A percentile compares a stretch with the other conserved stretches of the same genome.
These are phyloP conservation scores for Aspergillus jensenii DNA, from an alignment of 2,329 filamentous ascomycete genomes.

Conservation along the genomic window DNA sequence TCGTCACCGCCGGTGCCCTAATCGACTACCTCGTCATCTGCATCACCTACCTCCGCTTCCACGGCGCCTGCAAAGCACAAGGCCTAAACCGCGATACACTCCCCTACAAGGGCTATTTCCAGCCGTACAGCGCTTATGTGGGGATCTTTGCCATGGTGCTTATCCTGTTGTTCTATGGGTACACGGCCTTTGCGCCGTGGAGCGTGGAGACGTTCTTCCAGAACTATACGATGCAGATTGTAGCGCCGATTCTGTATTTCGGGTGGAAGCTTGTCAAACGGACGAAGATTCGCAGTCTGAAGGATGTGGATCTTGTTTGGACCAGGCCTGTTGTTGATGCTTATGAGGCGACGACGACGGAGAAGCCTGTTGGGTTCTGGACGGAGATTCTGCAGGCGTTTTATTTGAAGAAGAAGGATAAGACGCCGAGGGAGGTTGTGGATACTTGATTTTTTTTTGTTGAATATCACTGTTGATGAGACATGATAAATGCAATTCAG, in stretches of 20 bases:
- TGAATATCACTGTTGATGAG: too few relatives aligned
- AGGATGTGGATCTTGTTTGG: neutral
- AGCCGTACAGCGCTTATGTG: neutral
- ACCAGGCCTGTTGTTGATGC: neutral
- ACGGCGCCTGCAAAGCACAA: neutral
- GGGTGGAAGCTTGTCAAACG: neutral
- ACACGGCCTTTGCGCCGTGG: neutral
- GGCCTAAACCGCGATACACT: neutral
- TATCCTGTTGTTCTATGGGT: neutral
- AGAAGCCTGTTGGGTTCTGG: neutral
- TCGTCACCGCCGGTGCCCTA: neutral
- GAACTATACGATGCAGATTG: neutral
- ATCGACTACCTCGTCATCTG: neutral
- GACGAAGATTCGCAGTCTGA: neutral
- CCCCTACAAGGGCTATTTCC: neutral
- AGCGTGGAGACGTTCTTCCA: neutral
- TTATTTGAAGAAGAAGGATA: neutral
- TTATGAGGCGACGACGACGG: neutral
- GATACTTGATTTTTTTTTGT: too few relatives aligned
- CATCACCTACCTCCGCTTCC: neutral
- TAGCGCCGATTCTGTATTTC: neutral
- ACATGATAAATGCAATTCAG: too few relatives aligned
- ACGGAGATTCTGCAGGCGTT: neutral
- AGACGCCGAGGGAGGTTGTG: too few relatives aligned
- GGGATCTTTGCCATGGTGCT: neutral